phyloP scores from a whole-genome alignment of 176 grass and related monocot species.

The Musa schizocarpa region DNA sequence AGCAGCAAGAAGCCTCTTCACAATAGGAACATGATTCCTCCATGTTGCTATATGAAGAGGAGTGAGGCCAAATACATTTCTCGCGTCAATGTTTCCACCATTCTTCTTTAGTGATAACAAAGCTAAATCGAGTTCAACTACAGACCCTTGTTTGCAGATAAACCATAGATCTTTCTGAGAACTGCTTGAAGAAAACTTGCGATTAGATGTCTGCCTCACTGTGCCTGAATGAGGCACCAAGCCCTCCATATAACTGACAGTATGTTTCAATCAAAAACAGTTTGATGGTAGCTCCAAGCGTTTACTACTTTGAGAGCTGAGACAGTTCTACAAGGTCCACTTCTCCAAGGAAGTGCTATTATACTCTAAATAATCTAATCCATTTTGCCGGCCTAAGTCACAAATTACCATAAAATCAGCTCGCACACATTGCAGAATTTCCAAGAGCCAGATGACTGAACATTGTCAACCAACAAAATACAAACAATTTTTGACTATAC shows the following conservation, averaged over 20 bases:
- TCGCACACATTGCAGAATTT: background rate
- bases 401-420: background rate
- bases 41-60: conserved; percentile 93
- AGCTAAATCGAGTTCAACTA: conserved; percentile 79
- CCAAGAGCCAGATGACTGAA: background rate
- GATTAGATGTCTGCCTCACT: conserved; percentile 50
- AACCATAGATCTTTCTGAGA: conserved; percentile 72
- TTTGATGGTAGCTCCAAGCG: background rate
- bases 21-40: conserved; percentile 91
- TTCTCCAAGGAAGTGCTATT: background rate
- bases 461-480: background rate
- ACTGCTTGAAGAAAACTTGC: conserved; percentile 47
- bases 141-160: conserved; percentile 77
- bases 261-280: conserved; percentile 16
- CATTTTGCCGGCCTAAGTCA: background rate
- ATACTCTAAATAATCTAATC: background rate
- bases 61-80: conserved; percentile 91
- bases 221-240: conserved; percentile 38
- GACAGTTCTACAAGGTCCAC: background rate
- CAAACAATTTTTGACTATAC: background rate
- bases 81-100: conserved; percentile 62
- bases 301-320: background rate
- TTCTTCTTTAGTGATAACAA: conserved; percentile 70
- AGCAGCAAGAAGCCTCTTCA: conserved; percentile 62
- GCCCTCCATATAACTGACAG: conserved; percentile 47